Evolutionary conservation across 177 flowering plant species (phyloP).

Genomic region (Vitis hybrid): DNA sequence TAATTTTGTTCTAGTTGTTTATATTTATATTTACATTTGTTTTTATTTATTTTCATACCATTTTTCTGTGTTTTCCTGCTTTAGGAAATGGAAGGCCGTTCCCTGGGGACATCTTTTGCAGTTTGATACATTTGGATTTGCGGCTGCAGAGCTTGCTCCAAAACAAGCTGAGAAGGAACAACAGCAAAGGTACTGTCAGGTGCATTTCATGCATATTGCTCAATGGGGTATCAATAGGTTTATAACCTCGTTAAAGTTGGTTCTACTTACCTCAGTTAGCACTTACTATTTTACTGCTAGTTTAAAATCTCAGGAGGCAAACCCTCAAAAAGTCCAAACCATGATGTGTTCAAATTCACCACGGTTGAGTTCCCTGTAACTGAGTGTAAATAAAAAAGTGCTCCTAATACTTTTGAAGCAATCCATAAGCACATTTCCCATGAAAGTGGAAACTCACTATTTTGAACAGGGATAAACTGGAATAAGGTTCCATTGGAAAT

Average conservation of each 20-base stretch:
- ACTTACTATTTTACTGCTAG: background rate
- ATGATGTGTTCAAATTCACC: background rate
- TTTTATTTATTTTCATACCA: background rate
- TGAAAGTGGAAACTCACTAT: too few species aligned
- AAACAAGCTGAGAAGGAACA: slow-evolving; percentile 87
- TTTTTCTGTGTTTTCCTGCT: slow-evolving; percentile 5
- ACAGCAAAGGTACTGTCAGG: slow-evolving; percentile 55
- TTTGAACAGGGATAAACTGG: too few species aligned
- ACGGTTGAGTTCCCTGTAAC: background rate
- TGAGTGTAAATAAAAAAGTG: background rate
- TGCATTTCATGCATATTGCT: background rate
- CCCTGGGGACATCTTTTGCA: slow-evolving; percentile 61
- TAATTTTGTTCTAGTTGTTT: background rate
- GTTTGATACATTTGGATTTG: slow-evolving; percentile 97
- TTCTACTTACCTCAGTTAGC: background rate
- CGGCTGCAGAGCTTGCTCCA: slow-evolving; percentile 87
- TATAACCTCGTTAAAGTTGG: background rate
- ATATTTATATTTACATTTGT: background rate
- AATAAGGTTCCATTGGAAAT: too few species aligned
- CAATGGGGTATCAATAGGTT: background rate
- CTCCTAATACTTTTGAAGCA: too few species aligned
- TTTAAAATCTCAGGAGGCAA: background rate
- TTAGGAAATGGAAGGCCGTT: slow-evolving; percentile 77
- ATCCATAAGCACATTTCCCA: too few species aligned
- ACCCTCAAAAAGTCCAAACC: background rate